Evolutionary conservation across 495 filamentous ascomycete species (phyloP).

Genomic region (Trichoderma reesei): DNA sequence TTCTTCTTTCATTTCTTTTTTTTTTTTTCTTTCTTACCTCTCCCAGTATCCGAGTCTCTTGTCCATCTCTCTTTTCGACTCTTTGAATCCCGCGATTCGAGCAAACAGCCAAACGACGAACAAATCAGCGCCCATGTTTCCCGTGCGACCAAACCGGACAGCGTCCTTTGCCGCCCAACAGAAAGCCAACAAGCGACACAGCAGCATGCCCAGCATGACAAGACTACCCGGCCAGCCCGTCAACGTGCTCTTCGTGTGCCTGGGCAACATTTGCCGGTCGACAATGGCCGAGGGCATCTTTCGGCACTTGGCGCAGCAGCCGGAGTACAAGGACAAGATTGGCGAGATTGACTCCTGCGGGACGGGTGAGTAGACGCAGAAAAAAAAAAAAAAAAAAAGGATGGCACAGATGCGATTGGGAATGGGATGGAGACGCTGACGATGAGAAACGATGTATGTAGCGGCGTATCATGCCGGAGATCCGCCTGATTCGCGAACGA

Average conservation of each 20-base stretch:
- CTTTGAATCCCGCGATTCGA: neutral
- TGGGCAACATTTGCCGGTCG: slow-evolving; percentile 92
- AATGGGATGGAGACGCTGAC: neutral
- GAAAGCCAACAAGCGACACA: neutral
- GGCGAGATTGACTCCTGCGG: slow-evolving; percentile 76
- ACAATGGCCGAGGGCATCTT: slow-evolving; percentile 97
- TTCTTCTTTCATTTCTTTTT: no score
- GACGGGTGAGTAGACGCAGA: slow-evolving; percentile 41
- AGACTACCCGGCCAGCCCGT: slow-evolving; percentile 30
- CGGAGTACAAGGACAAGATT: slow-evolving; percentile 49
- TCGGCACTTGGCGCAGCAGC: slow-evolving; percentile 51
- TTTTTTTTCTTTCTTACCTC: no score
- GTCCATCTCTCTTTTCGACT: neutral
- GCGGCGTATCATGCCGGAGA: slow-evolving; percentile 68
- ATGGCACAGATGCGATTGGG: neutral
- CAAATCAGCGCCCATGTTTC: neutral
- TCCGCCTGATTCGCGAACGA: slow-evolving; percentile 71
- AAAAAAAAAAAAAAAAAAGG: no score
- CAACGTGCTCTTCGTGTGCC: slow-evolving; percentile 88
- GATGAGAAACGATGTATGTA: slow-evolving; percentile 13
- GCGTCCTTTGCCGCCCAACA: neutral
- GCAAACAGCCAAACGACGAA: neutral
- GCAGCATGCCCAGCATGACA: neutral
- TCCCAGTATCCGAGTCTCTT: no score
- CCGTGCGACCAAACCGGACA: neutral